Percentiles rank a stretch among this genome's conserved stretches.
These are phyloP conservation scores for Brettanomyces custersianus DNA, from an alignment of 805 yeast species.

Conservation along the genomic window DNA sequence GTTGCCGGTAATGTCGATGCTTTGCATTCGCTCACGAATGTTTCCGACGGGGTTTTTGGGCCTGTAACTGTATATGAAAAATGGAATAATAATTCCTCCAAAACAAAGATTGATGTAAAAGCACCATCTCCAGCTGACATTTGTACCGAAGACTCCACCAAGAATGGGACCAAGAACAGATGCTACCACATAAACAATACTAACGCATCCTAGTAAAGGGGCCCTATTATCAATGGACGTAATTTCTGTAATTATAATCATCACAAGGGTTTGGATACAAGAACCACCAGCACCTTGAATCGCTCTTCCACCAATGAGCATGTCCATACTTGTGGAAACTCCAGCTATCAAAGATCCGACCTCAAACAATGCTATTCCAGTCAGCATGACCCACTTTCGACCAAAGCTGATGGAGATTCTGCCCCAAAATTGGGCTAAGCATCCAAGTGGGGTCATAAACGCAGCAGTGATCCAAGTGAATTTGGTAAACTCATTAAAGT, in stretches of 20 bases:
- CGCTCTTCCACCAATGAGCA: slow-evolving; percentile 64
- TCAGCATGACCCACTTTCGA: slow-evolving; percentile 39
- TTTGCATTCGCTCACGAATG: slow-evolving; percentile 27
- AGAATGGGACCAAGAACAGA: slow-evolving; percentile 53
- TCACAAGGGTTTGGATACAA: slow-evolving; percentile 49
- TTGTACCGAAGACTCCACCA: slow-evolving; percentile 55
- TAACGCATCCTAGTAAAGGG: slow-evolving; percentile 29
- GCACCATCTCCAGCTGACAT: slow-evolving; percentile 66
- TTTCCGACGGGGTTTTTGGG: slow-evolving; percentile 39
- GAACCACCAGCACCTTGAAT: slow-evolving; percentile 68
- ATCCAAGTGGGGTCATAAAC: slow-evolving; percentile 44
- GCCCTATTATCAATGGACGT: slow-evolving; percentile 36
- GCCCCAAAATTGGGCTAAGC: slow-evolving; percentile 50
- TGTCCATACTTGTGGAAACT: slow-evolving; percentile 41
- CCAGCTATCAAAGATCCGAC: slow-evolving; percentile 57
- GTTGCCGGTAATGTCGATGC: slow-evolving; percentile 44
- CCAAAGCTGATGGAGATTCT: slow-evolving; percentile 48
- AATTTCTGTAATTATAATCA: slow-evolving; percentile 48
- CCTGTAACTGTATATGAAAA: slow-evolving; percentile 32
- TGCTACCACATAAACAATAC: slow-evolving; percentile 38
- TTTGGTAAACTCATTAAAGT: slow-evolving; percentile 40
- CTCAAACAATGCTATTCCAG: slow-evolving; percentile 45
- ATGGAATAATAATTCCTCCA: slow-evolving; percentile 40
- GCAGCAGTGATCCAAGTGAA: slow-evolving; percentile 55
- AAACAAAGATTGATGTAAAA: slow-evolving; percentile 61